phyloP scores from a whole-genome alignment of 1,284 basidiomycete genomes.

The Heterobasidion occidentale region DNA sequence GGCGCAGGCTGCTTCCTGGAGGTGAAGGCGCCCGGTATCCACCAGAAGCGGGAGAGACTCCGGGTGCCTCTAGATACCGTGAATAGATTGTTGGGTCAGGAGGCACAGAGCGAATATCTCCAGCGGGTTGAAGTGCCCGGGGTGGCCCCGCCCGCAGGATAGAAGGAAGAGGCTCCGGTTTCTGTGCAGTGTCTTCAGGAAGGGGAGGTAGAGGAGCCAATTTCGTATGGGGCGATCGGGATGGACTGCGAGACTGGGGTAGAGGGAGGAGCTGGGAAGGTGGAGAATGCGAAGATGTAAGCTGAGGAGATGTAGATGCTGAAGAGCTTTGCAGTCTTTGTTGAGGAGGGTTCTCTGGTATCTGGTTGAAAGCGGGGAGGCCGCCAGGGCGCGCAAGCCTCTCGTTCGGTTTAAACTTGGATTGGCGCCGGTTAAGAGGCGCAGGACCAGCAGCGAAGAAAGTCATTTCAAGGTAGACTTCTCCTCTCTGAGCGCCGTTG shows the following conservation, averaged over 20 bases:
- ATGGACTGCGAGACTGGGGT: constrained; percentile 10
- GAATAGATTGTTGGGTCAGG: constrained; percentile 9
- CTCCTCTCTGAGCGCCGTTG: constrained; percentile 50
- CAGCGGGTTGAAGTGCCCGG: constrained; percentile 16
- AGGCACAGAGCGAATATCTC: constrained; percentile 11
- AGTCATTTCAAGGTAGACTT: constrained; percentile 75
- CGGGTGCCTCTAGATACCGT: background rate
- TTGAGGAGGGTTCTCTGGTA: background rate
- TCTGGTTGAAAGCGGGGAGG: constrained; percentile 1
- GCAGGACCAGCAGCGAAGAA: constrained; percentile 57
- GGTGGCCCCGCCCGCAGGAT: constrained; percentile 34
- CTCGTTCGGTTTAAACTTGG: constrained; percentile 37
- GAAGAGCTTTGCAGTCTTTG: background rate
- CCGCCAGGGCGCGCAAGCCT: constrained; percentile 24
- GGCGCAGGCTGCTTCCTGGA: background rate
- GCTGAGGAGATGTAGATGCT: background rate
- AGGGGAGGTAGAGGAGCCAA: constrained; percentile 25
- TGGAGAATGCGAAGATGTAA: background rate
- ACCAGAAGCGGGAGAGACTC: background rate
- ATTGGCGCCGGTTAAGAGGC: constrained; percentile 35
- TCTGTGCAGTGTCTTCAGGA: constrained; percentile 20
- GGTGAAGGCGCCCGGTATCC: background rate
- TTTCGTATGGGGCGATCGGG: constrained; percentile 3
- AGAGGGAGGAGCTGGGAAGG: constrained; percentile 1
- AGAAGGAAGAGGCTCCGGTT: constrained; percentile 24